These are phyloP conservation scores for Gossypioides kirkii DNA, from an alignment of 345 rosid species.

Conservation along the genomic window DNA sequence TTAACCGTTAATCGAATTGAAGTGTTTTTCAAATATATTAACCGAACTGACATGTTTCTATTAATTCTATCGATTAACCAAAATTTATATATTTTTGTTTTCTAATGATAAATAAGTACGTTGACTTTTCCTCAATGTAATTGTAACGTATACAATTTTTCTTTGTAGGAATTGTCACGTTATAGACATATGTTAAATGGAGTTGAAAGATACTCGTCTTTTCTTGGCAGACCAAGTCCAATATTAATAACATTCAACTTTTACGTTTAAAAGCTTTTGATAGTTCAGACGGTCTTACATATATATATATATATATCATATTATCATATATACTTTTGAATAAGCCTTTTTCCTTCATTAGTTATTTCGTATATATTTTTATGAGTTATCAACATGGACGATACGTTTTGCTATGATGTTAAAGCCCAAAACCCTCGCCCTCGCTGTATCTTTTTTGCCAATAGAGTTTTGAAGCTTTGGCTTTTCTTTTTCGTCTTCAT, in stretches of 20 bases:
- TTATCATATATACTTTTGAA: not conserved
- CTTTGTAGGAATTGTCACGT: not conserved
- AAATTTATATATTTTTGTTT: too few relatives aligned
- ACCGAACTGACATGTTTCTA: too few relatives aligned
- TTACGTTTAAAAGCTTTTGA: not conserved
- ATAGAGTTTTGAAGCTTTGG: conserved; percentile 9
- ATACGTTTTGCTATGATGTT: not conserved
- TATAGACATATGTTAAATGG: not conserved
- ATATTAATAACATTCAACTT: not conserved
- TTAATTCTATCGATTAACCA: too few relatives aligned
- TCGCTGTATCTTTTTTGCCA: not conserved
- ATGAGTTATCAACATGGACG: not conserved
- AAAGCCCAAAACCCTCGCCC: not conserved
- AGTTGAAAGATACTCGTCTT: not conserved
- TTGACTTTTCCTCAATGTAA: too few relatives aligned
- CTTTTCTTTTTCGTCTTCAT: conserved; percentile 7
- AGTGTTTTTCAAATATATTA: too few relatives aligned
- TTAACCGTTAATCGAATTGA: too few relatives aligned
- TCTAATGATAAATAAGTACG: not conserved
- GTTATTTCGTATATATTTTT: not conserved
- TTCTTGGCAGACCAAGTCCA: conserved; percentile 7
- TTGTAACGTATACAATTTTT: not conserved
- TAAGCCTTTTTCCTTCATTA: not conserved
- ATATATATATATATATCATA: not conserved
- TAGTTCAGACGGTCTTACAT: not conserved